Evolutionary conservation across 2,329 filamentous ascomycete species (phyloP).

Genomic region (Ceratocystis albifundus): DNA sequence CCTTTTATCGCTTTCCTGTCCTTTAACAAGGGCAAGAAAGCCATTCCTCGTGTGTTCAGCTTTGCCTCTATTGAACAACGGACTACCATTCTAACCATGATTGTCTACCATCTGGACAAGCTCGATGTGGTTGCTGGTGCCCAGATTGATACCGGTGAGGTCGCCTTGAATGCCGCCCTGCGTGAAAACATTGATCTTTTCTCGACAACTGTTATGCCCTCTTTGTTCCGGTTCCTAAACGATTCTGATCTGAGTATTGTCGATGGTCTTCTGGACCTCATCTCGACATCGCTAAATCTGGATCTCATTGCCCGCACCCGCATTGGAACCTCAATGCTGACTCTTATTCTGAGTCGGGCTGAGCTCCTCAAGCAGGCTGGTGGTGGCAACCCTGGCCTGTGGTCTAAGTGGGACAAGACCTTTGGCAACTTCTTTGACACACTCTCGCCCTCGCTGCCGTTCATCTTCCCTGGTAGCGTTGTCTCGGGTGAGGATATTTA

Average conservation of each 20-base stretch:
- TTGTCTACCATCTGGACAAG: constrained; percentile 83
- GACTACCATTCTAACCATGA: constrained; percentile 90
- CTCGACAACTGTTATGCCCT: constrained; percentile 75
- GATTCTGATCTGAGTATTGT: constrained; percentile 87
- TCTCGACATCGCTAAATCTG: constrained; percentile 73
- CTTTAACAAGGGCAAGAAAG: constrained; percentile 91
- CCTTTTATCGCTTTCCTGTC: constrained; percentile 95
- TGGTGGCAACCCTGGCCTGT: constrained; percentile 56
- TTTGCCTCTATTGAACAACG: constrained; percentile 87
- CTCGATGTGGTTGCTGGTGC: constrained; percentile 80
- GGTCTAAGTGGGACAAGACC: constrained; percentile 70
- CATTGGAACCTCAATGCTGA: constrained; percentile 79
- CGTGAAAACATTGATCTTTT: constrained; percentile 92
- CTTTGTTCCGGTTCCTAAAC: constrained; percentile 77
- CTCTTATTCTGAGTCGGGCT: constrained; percentile 85
- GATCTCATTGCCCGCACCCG: constrained; percentile 75
- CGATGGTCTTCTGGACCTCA: constrained; percentile 73
- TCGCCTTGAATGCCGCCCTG: constrained; percentile 58
- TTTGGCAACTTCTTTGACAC: constrained; percentile 82
- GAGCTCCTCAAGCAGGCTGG: constrained; percentile 82
- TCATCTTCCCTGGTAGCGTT: constrained; percentile 85
- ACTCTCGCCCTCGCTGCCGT: constrained; percentile 69
- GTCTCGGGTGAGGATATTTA: constrained; percentile 87
- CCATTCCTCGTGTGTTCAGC: constrained; percentile 85
- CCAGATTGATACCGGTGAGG: constrained; percentile 61